Evolutionary conservation across 768 basidiomycete species (phyloP), one percentile per base, ranked within the genome.

Genomic region (Lactarius pseudohatsudake): DNA sequence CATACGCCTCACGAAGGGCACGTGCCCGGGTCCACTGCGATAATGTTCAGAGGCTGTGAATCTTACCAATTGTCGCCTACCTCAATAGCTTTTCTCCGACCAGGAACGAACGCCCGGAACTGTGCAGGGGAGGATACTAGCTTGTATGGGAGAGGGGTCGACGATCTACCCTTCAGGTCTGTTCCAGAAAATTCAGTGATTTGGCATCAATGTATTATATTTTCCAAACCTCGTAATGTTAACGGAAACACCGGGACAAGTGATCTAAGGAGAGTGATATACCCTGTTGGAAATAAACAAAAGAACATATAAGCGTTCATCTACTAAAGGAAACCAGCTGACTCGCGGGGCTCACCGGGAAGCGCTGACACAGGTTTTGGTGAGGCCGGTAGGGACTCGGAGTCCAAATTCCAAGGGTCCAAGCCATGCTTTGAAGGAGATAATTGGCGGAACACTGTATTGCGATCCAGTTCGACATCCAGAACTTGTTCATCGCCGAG

Each of bases 401-500:
- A 18, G 15, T 38, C 45, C n/a, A 45, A 54, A 61, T 43, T 50
- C 56, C 61, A 62, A 72, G 73, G 20, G 59, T 66, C 63, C 10
- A 66, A 30, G 34, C 63, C 54, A n/a, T 61, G 57, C 4, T 50
- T 34, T 18, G 62, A 66, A 4, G 68, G 69, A 11, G 69, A 68
- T 22, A 71, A 70, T 4, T 78, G 76, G n/a, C 79, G 75, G 3
- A 84, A 71, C 57, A 76, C 75, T 1, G 76, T 79, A 47, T 77
- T 75, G 18, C 80, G 78, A 62, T 82, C 79, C 13, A 84, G 77
- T 62, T 83, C 82, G 22, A 83, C 74, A 64, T 84, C 83, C 47
- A 84, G 72, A 15, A 84, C 72, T 65, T 85, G 84, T 66, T 84
- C 80, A 36, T 81, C 84, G 8, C 83, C 84, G 0, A 78, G 68